Conservation (phyloP, 106 monocot species). For the Ottelia alismoides region DNA sequence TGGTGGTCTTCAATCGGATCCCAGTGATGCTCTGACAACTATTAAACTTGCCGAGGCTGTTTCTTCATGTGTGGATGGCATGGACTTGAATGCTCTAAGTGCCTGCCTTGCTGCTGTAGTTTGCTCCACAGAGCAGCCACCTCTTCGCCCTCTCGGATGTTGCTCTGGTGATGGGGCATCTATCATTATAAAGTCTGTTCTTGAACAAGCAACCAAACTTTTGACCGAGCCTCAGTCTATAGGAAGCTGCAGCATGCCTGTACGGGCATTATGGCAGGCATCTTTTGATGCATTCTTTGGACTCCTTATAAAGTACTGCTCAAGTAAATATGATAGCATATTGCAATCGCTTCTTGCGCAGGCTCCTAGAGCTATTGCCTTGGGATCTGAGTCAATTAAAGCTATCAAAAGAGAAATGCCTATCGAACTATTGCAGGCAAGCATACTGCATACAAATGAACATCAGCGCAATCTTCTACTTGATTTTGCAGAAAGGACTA, state of each 20-base stretch:
- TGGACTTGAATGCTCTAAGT: constrained; percentile 73
- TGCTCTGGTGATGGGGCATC: constrained; percentile 86
- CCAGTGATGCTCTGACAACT: constrained; percentile 49
- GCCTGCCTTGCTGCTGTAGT: constrained; percentile 93
- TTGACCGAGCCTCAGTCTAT: constrained; percentile 39
- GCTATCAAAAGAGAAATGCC: constrained; percentile 83
- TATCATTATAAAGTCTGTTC: constrained; percentile 61
- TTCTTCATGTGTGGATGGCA: constrained; percentile 40
- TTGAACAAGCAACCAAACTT: constrained; percentile 67
- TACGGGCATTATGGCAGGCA: constrained; percentile 70
- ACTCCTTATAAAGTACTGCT: constrained; percentile 74
- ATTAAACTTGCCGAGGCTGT: constrained; percentile 44
- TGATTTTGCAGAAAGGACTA: constrained; percentile 70
- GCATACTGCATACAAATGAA: constrained; percentile 71
- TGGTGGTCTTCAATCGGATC: constrained; percentile 54
- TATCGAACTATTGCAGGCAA: constrained; percentile 57
- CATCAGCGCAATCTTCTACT: constrained; percentile 41
- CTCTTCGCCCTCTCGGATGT: constrained; percentile 82
- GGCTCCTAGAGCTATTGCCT: constrained; percentile 9
- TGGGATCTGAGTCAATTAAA: constrained; percentile 34
- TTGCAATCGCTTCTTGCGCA: constrained; percentile 47
- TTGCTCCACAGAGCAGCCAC: constrained; percentile 93
- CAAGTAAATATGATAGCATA: constrained; percentile 82
- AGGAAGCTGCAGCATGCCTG: constrained; percentile 32
- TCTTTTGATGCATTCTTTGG: constrained; percentile 91